Evolutionary conservation across 1,139 yeast genomes (phyloP).

Genomic region (Diutina scorzettiae): DNA sequence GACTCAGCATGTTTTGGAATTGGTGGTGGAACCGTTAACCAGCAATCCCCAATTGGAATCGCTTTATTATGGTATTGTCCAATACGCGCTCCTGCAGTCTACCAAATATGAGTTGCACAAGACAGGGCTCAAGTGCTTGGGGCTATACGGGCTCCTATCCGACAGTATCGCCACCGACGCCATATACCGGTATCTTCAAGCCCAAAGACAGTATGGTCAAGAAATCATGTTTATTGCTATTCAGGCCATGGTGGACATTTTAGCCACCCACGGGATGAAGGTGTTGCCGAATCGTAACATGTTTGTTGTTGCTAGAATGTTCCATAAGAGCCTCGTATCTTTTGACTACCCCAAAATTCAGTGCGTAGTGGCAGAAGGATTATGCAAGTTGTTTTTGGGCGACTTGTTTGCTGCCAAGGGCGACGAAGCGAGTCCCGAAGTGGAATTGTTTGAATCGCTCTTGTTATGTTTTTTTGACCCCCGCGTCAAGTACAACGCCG

Average conservation of each 20-base stretch:
- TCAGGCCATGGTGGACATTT: conserved; percentile 63
- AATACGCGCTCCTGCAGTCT: neutral
- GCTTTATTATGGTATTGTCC: conserved; percentile 15
- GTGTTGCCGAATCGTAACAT: conserved; percentile 52
- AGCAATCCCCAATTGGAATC: conserved; percentile 63
- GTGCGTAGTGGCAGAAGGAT: conserved; percentile 75
- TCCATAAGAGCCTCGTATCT: conserved; percentile 52
- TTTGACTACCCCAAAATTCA: conserved; percentile 55
- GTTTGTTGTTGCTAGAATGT: conserved; percentile 48
- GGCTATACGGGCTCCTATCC: conserved; percentile 1
- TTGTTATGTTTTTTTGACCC: conserved; percentile 70
- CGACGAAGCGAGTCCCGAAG: conserved; percentile 19
- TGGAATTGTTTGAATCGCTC: conserved; percentile 52
- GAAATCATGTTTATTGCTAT: conserved; percentile 50
- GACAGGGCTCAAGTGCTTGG: neutral
- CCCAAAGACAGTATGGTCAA: conserved; percentile 46
- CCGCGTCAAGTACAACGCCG: conserved; percentile 46
- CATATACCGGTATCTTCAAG: conserved; percentile 11
- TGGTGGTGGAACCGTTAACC: conserved; percentile 52
- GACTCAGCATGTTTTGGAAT: conserved; percentile 60
- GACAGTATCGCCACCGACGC: neutral
- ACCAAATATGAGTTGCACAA: neutral
- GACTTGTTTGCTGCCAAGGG: conserved; percentile 46
- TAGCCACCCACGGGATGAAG: conserved; percentile 62
- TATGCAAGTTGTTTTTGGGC: conserved; percentile 71